Conservation (phyloP, 1,284 basidiomycete species). For the Heliocybe sulcata region DNA sequence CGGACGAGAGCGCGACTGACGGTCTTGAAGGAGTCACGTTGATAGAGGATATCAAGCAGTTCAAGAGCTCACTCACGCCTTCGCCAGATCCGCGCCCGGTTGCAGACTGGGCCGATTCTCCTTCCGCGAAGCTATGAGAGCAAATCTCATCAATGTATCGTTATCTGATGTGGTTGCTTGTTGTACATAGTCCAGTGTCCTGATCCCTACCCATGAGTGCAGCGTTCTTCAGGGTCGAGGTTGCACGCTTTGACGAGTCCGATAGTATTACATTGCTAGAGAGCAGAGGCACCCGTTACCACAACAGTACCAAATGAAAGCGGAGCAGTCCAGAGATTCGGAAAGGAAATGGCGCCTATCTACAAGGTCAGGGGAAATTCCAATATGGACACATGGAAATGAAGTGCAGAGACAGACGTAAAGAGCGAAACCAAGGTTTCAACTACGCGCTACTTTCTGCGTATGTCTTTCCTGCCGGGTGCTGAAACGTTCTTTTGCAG, state of each 20-base stretch:
- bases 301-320: background rate
- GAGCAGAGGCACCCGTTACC: background rate
- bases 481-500: background rate
- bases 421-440: background rate
- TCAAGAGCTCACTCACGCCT: constrained; percentile 58
- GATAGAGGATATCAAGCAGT: constrained; percentile 64
- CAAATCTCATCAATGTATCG: background rate
- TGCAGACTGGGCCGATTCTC: constrained; percentile 64
- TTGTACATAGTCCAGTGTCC: background rate
- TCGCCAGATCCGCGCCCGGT: constrained; percentile 50
- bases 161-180: background rate
- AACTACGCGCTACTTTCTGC: background rate
- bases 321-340: background rate
- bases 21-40: constrained; percentile 44
- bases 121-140: constrained; percentile 34
- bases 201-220: no score
- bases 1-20: constrained; percentile 40
- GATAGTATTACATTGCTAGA: background rate
- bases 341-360: background rate
- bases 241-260: no score
- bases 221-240: no score
- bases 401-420: background rate
- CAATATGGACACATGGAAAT: background rate
- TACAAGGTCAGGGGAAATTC: background rate
- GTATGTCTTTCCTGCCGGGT: background rate